phyloP scores from a whole-genome alignment of 1,284 basidiomycete species.

The Singerocomus inundabilis region DNA sequence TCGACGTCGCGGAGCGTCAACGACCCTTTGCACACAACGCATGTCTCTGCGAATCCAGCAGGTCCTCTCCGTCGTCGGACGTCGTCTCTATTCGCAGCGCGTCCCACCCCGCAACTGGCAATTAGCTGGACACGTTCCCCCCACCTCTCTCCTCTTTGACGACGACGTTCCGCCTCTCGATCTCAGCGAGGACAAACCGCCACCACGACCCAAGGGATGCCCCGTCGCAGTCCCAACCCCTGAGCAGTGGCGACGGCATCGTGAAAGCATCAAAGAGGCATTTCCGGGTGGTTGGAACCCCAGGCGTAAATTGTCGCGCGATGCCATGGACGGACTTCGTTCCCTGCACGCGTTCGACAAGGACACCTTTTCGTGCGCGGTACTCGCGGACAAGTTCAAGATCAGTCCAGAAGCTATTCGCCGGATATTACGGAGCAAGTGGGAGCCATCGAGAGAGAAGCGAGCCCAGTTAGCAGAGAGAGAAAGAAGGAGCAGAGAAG shows the following conservation, averaged over 20 bases:
- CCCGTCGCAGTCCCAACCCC: slow-evolving; percentile 50
- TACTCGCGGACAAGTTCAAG: slow-evolving; percentile 77
- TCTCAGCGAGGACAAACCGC: slow-evolving; percentile 51
- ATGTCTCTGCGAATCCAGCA: slow-evolving; percentile 20
- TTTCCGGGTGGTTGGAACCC: slow-evolving; percentile 86
- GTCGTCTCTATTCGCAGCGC: slow-evolving; percentile 29
- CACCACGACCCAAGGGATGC: slow-evolving; percentile 39
- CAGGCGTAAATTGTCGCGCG: slow-evolving; percentile 82
- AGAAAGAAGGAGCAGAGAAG: slow-evolving; percentile 53
- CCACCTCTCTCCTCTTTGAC: slow-evolving; percentile 55
- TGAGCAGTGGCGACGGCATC: slow-evolving; percentile 52
- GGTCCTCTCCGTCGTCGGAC: slow-evolving; percentile 11
- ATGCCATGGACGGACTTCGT: slow-evolving; percentile 86
- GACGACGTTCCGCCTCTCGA: slow-evolving; percentile 38
- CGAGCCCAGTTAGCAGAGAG: slow-evolving; percentile 51
- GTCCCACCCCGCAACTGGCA: slow-evolving; percentile 44
- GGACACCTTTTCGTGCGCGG: slow-evolving; percentile 62
- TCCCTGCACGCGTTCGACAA: slow-evolving; percentile 72
- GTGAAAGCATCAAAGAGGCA: slow-evolving; percentile 51
- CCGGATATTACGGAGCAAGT: slow-evolving; percentile 81
- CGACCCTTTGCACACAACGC: background rate
- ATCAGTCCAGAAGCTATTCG: slow-evolving; percentile 86
- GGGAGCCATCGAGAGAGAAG: slow-evolving; percentile 64
- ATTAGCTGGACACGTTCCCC: slow-evolving; percentile 44
- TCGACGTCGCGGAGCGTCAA: slow-evolving; percentile 26